Percentiles rank a stretch among this genome's conserved stretches.
These are phyloP conservation scores for Besnoitia besnoiti DNA, from an alignment of 169 alveolate species.

Conservation along the genomic window DNA sequence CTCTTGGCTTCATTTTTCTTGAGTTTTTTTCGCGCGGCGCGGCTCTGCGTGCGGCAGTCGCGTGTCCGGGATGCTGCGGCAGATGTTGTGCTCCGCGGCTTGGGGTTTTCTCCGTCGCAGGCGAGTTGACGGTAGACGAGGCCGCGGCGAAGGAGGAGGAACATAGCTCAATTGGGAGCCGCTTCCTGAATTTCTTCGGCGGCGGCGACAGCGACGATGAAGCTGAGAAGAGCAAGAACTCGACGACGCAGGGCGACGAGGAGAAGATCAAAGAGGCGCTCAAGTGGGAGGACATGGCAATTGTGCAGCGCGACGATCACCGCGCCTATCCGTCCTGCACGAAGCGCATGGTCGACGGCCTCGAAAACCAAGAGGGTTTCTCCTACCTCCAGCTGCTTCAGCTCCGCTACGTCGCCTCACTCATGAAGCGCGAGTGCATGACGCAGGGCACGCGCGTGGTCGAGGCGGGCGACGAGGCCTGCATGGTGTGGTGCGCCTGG, in stretches of 20 bases:
- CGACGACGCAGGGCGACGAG: conserved; percentile 25
- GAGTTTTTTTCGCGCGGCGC: background rate
- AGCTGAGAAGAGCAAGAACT: background rate
- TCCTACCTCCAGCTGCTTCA: conserved; percentile 50
- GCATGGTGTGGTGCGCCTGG: conserved; percentile 60
- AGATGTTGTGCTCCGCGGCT: background rate
- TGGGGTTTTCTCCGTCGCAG: conserved; percentile 30
- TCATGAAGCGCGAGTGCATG: conserved; percentile 57
- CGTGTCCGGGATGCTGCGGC: background rate
- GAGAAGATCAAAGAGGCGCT: conserved; percentile 55
- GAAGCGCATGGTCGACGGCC: conserved; percentile 50
- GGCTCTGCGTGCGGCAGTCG: background rate
- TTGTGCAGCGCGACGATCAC: conserved; percentile 68
- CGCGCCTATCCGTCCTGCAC: conserved; percentile 62
- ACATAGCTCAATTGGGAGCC: conserved; percentile 50
- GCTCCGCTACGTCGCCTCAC: conserved; percentile 61
- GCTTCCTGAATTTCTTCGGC: conserved; percentile 56
- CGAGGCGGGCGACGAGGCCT: conserved; percentile 63
- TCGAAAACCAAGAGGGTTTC: conserved; percentile 42
- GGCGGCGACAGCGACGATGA: conserved; percentile 43
- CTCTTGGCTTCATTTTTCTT: no score
- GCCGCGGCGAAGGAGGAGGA: conserved; percentile 59
- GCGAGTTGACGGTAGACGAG: conserved; percentile 66
- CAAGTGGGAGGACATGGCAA: conserved; percentile 60
- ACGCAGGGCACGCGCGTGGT: conserved; percentile 14